Evolutionary conservation across 2,329 filamentous ascomycete genomes (phyloP).

Genomic region (Chaetothyriales sp.): DNA sequence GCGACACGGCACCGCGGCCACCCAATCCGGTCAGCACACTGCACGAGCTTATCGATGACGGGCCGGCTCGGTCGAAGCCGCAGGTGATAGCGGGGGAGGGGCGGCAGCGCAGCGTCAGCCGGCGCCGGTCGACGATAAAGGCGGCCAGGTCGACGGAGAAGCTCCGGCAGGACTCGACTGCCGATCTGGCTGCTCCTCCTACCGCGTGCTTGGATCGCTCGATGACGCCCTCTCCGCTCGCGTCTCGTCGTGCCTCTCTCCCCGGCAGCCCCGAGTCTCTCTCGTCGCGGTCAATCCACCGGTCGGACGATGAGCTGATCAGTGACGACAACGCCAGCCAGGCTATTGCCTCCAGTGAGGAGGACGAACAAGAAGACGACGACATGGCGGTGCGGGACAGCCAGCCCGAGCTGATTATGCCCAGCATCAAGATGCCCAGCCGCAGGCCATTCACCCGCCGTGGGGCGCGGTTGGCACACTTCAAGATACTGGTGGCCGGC

Average conservation of each 20-base stretch:
- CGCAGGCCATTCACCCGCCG: conserved; percentile 79
- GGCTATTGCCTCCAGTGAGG: conserved; percentile 39
- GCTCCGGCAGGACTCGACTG: conserved; percentile 7
- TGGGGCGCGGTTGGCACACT: conserved; percentile 67
- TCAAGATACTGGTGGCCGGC: conserved; percentile 82
- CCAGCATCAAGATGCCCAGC: conserved; percentile 79
- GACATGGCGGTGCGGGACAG: conserved; percentile 21
- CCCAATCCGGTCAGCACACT: conserved; percentile 20
- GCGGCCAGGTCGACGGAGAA: conserved; percentile 9
- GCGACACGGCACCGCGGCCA: neutral
- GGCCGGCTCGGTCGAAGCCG: neutral
- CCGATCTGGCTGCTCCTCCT: conserved; percentile 16
- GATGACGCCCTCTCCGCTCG: conserved; percentile 23
- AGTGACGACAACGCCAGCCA: conserved; percentile 44
- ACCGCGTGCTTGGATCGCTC: conserved; percentile 14
- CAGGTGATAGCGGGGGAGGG: conserved; percentile 14
- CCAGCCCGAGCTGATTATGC: conserved; percentile 82
- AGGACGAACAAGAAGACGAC: conserved; percentile 19
- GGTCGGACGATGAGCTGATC: conserved; percentile 44
- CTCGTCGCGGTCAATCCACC: conserved; percentile 44
- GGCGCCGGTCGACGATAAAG: conserved; percentile 17
- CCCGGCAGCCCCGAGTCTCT: conserved; percentile 47
- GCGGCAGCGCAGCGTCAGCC: conserved; percentile 12
- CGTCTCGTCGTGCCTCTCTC: conserved; percentile 26
- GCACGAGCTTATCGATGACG: conserved; percentile 20